These are phyloP conservation scores for Puccinia hordei DNA, from an alignment of 1,284 basidiomycete species.

Conservation along the genomic window DNA sequence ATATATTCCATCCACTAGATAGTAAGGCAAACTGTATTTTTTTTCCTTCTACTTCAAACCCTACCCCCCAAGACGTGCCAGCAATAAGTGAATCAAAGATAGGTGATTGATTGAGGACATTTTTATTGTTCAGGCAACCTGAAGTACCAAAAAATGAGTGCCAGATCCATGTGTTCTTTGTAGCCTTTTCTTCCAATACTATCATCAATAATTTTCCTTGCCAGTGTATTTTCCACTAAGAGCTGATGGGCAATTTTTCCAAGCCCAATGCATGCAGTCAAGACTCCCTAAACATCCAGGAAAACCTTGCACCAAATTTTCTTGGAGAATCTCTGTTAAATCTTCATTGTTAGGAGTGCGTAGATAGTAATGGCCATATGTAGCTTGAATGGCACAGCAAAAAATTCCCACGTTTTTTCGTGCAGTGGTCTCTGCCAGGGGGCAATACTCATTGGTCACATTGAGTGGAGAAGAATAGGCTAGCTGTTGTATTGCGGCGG, in stretches of 20 bases:
- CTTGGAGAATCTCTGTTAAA: not conserved
- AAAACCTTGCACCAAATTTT: not conserved
- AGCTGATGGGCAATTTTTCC: conserved; percentile 9
- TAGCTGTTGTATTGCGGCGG: not conserved
- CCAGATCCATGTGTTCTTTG: conserved; percentile 12
- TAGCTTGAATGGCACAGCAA: not conserved
- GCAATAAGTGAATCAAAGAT: too few species aligned
- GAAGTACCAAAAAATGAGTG: too few species aligned
- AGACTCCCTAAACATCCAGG: not conserved
- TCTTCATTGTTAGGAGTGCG: not conserved
- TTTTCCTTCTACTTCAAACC: too few species aligned
- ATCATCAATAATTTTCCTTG: not conserved
- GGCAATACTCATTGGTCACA: not conserved
- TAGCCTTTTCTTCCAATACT: not conserved
- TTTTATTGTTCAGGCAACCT: too few species aligned
- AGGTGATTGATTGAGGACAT: too few species aligned
- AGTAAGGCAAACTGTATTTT: too few species aligned
- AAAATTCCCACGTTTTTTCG: not conserved
- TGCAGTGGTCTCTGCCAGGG: not conserved
- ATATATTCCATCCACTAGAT: too few species aligned
- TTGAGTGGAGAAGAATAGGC: not conserved
- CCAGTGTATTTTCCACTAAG: not conserved
- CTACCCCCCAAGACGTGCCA: too few species aligned
- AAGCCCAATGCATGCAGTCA: conserved; percentile 25
- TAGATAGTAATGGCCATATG: not conserved